A percentile compares a stretch with the other conserved stretches of the same genome.
Conservation (phyloP, 139 green algal genomes). For the Edaphochlamys debaryana region DNA sequence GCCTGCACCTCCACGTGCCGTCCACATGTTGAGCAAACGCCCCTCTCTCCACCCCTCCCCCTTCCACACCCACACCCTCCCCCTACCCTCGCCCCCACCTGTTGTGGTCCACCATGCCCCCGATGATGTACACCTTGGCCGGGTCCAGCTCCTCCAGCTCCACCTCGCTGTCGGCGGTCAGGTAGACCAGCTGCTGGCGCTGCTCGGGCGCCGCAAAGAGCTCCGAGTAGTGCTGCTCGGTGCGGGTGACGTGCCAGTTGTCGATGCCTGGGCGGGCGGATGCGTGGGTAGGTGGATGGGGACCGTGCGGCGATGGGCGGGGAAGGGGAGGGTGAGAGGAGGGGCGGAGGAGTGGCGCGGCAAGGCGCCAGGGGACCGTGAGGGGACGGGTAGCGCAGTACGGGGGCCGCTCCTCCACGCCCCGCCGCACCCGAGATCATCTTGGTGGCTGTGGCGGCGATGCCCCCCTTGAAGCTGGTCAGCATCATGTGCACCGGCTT, state of each 20-base stretch:
- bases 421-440: slow-evolving; percentile 34
- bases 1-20: no score
- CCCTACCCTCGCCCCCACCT: slow-evolving; percentile 56
- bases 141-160: slow-evolving; percentile 78
- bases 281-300: no score
- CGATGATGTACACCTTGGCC: slow-evolving; percentile 84
- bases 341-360: no score
- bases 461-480: slow-evolving; percentile 58
- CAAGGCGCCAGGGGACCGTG: no score
- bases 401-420: no score
- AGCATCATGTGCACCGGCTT: slow-evolving; percentile 66
- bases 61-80: no score
- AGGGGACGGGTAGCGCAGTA: no score
- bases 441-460: slow-evolving; percentile 11
- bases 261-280: slow-evolving; percentile 38
- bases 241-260: slow-evolving; percentile 68
- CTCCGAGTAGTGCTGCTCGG: slow-evolving; percentile 55
- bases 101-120: slow-evolving; percentile 91
- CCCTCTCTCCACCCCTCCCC: no score
- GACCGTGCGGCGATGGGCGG: no score
- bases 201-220: slow-evolving; percentile 53
- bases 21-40: no score
- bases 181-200: slow-evolving; percentile 76
- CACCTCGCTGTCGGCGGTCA: slow-evolving; percentile 81
- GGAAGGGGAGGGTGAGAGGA: no score